These are phyloP conservation scores for Daldinia decipiens DNA, from an alignment of 495 filamentous ascomycete species.

Conservation along the genomic window DNA sequence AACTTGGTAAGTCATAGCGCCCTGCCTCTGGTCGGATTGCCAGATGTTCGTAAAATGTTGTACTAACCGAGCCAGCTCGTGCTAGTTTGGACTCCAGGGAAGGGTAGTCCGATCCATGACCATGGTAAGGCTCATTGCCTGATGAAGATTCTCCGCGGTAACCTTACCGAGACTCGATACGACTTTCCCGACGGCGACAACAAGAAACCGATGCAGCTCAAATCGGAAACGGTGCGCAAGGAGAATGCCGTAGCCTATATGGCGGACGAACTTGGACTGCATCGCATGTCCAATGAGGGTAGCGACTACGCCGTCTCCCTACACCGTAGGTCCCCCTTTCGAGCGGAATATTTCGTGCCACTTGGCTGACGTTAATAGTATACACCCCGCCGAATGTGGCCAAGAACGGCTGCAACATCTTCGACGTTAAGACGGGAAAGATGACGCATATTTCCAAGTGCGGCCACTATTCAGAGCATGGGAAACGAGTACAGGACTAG, in stretches of 20 bases:
- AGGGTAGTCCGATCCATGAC: conserved; percentile 86
- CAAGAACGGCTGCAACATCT: conserved; percentile 76
- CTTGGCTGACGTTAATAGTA: conserved; percentile 60
- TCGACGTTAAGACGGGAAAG: conserved; percentile 75
- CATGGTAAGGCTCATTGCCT: conserved; percentile 84
- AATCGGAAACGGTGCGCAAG: conserved; percentile 63
- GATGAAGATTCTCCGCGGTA: conserved; percentile 77
- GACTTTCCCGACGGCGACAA: conserved; percentile 70
- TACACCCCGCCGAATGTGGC: conserved; percentile 93
- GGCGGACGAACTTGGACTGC: conserved; percentile 85
- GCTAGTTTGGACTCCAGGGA: conserved; percentile 93
- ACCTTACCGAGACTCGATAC: conserved; percentile 82
- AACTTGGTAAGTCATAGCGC: conserved; percentile 72
- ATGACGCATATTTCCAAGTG: conserved; percentile 74
- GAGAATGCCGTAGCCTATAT: conserved; percentile 83
- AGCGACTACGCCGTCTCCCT: conserved; percentile 83
- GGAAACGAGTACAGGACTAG: conserved; percentile 49
- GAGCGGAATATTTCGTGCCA: conserved; percentile 20
- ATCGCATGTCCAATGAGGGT: conserved; percentile 80
- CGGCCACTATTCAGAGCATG: conserved; percentile 69
- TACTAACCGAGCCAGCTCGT: conserved; percentile 67
- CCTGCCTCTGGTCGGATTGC: conserved; percentile 1
- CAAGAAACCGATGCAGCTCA: conserved; percentile 62
- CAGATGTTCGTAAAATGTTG: not conserved
- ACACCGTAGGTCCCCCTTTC: conserved; percentile 69